phyloP scores from a whole-genome alignment of 805 yeast genomes.

The Ogataea trehaloabstinens region DNA sequence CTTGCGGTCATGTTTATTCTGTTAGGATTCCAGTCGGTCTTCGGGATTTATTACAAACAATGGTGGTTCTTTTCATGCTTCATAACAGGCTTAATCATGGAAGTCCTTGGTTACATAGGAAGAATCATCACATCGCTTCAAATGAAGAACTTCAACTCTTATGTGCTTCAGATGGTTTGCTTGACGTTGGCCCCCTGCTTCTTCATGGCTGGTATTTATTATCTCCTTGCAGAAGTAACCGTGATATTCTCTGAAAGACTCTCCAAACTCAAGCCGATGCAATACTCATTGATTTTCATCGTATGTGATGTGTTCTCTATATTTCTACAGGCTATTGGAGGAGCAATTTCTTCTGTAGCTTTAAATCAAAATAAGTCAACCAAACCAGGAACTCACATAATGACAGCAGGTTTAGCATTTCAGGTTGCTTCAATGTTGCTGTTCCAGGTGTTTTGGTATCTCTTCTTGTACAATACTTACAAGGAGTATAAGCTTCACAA shows the following conservation, averaged over 20 bases:
- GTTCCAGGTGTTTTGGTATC: conserved; percentile 47
- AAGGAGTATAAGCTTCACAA: conserved; percentile 20
- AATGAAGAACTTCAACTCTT: conserved; percentile 33
- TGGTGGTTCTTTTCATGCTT: conserved; percentile 62
- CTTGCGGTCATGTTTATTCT: conserved; percentile 49
- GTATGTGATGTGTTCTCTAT: conserved; percentile 58
- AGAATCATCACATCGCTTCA: conserved; percentile 44
- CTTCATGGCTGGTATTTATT: conserved; percentile 75
- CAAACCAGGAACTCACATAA: conserved; percentile 51
- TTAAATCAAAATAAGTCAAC: conserved; percentile 30
- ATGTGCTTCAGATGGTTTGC: conserved; percentile 57
- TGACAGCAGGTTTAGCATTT: conserved; percentile 72
- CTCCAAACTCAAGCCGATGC: conserved; percentile 49
- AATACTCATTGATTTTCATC: conserved; percentile 59
- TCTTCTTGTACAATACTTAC: conserved; percentile 42
- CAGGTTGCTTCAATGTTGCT: conserved; percentile 67
- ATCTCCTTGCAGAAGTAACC: conserved; percentile 56
- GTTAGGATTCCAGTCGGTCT: conserved; percentile 36
- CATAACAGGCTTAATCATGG: conserved; percentile 53
- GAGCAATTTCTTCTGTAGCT: conserved; percentile 58
- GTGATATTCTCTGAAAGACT: conserved; percentile 54
- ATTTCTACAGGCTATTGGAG: conserved; percentile 66
- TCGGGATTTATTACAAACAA: conserved; percentile 45
- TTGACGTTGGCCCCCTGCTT: conserved; percentile 75
- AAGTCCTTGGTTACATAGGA: conserved; percentile 62